Conservation (phyloP, 1,139 yeast species). For the Suhomyces yuchorum region DNA sequence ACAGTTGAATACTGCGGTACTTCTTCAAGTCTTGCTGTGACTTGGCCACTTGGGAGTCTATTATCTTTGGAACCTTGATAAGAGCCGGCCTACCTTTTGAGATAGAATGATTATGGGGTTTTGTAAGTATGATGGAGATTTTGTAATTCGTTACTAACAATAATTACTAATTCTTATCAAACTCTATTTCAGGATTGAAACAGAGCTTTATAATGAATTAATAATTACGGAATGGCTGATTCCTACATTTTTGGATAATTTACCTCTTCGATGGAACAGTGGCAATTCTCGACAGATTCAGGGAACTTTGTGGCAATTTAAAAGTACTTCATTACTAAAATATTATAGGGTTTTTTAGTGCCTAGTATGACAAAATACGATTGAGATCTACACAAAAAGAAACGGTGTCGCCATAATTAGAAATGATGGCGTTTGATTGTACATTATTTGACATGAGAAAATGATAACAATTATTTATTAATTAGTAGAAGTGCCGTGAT, state of each 20-base stretch:
- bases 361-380: background rate
- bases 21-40: background rate
- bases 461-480: background rate
- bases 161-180: too few species aligned
- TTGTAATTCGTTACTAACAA: background rate
- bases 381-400: slow-evolving; percentile 15
- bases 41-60: slow-evolving; percentile 2
- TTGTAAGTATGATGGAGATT: slow-evolving; percentile 3
- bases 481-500: background rate
- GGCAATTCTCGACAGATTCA: too few species aligned
- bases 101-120: slow-evolving; percentile 14
- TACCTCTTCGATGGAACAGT: too few species aligned
- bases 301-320: too few species aligned
- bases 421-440: background rate
- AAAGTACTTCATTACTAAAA: too few species aligned
- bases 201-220: too few species aligned
- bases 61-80: slow-evolving; percentile 2
- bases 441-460: background rate
- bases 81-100: slow-evolving; percentile 1
- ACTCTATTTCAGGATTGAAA: too few species aligned
- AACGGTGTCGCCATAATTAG: background rate
- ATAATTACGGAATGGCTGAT: too few species aligned
- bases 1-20: slow-evolving; percentile 1
- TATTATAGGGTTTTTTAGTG: background rate
- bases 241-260: too few species aligned